A percentile compares a stretch with the other conserved stretches of the same genome.
These are phyloP conservation scores for Malassezia vespertilionis DNA, from an alignment of 1,284 basidiomycete genomes.

Conservation along the genomic window DNA sequence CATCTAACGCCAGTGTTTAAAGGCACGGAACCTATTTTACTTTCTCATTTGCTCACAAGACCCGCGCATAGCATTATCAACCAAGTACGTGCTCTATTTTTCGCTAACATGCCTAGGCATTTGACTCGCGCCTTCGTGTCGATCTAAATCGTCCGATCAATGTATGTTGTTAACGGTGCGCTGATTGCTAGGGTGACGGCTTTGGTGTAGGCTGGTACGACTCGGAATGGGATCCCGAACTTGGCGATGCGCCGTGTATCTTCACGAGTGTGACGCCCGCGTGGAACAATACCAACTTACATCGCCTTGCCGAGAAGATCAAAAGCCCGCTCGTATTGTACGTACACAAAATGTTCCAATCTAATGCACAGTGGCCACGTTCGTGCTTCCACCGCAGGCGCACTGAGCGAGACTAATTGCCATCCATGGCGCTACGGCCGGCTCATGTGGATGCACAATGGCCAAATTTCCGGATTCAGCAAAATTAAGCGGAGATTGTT, in stretches of 20 bases:
- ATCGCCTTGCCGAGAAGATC: conserved; percentile 41
- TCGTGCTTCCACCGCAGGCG: conserved; percentile 34
- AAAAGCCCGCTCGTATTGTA: conserved; percentile 38
- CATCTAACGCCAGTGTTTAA: conserved; percentile 29
- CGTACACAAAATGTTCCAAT: not conserved
- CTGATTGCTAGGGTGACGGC: conserved; percentile 63
- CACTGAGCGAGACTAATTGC: conserved; percentile 40
- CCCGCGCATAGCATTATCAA: conserved; percentile 75
- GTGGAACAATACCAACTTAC: conserved; percentile 43
- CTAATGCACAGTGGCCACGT: conserved; percentile 27
- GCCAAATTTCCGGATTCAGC: conserved; percentile 33
- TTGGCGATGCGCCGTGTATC: conserved; percentile 60
- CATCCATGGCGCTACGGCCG: conserved; percentile 41
- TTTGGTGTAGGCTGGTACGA: conserved; percentile 77
- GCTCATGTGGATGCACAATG: conserved; percentile 46
- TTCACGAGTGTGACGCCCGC: conserved; percentile 80
- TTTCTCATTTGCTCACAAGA: conserved; percentile 64
- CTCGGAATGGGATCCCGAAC: conserved; percentile 22
- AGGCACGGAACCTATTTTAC: conserved; percentile 28
- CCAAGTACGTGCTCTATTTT: conserved; percentile 17
- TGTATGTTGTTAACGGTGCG: conserved; percentile 10
- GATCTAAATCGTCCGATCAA: conserved; percentile 41
- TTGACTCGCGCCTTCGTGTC: conserved; percentile 49
- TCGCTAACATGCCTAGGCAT: conserved; percentile 18
- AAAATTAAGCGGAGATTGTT: conserved; percentile 35